phyloP scores from a whole-genome alignment of 768 basidiomycete genomes.

The Tremella yokohamensis region DNA sequence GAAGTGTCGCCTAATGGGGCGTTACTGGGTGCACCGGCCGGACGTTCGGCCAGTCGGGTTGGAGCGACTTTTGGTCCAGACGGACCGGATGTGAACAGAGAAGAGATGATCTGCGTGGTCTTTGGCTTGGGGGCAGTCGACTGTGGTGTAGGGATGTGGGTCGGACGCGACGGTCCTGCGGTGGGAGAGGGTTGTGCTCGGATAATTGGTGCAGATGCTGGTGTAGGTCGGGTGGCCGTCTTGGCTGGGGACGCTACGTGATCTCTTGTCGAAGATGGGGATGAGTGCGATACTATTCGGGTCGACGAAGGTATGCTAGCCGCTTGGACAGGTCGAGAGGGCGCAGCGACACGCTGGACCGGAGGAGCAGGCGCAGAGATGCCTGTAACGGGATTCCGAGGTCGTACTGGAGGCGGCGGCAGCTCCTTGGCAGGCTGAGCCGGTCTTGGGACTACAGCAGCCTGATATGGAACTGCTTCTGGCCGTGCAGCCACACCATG shows the following conservation, averaged over 20 bases:
- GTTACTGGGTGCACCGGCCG: constrained; percentile 41
- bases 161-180: constrained; percentile 18
- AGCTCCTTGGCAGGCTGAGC: neutral
- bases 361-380: constrained; percentile 51
- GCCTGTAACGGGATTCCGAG: constrained; percentile 1
- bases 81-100: constrained; percentile 68
- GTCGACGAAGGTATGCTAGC: neutral
- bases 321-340: constrained; percentile 1
- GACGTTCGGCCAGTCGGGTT: constrained; percentile 1
- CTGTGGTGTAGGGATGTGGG: neutral
- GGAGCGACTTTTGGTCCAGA: constrained; percentile 11
- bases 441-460: neutral
- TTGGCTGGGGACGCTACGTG: neutral
- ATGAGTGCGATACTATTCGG: neutral
- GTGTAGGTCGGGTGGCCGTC: constrained; percentile 36
- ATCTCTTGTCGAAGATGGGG: neutral
- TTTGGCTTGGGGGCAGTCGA: constrained; percentile 16
- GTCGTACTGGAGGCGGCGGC: neutral
- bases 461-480: neutral
- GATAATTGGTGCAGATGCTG: constrained; percentile 39
- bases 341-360: constrained; percentile 45
- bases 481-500: constrained; percentile 2
- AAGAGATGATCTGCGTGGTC: constrained; percentile 65
- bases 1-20: constrained; percentile 56
- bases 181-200: constrained; percentile 5